Conservation (phyloP, 108 stramenopile genomes). For the Schizochytrium sp. region DNA sequence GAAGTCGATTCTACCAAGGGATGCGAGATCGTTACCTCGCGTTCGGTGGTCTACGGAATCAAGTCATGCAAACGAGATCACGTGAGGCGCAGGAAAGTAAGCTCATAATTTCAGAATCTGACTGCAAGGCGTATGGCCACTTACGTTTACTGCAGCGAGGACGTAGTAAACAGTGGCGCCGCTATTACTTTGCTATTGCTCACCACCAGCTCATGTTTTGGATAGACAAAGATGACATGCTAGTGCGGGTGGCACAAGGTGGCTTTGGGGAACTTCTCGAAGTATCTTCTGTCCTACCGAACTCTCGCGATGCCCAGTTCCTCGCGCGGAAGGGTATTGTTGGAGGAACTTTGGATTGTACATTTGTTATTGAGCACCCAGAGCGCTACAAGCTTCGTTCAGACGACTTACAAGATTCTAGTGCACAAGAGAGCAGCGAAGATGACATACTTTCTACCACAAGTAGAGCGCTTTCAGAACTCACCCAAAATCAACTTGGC, state of each 20-base stretch:
- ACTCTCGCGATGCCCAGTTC: conserved; percentile 19
- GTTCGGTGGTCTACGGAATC: background rate
- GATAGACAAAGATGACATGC: conserved; percentile 49
- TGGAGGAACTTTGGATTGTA: conserved; percentile 46
- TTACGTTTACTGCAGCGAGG: conserved; percentile 5
- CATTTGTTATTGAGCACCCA: conserved; percentile 8
- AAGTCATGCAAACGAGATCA: conserved; percentile 1
- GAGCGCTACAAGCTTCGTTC: conserved; percentile 33
- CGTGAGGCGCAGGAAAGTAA: conserved; percentile 52
- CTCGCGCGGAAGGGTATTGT: background rate
- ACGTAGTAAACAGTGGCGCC: conserved; percentile 22
- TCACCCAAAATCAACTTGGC: background rate
- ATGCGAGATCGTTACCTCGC: background rate
- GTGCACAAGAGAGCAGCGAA: background rate
- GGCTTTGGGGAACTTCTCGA: conserved; percentile 56
- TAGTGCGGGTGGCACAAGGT: conserved; percentile 17
- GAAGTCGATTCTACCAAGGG: background rate
- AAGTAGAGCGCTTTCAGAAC: background rate
- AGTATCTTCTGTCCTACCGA: background rate
- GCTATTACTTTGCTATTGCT: conserved; percentile 56
- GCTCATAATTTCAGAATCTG: conserved; percentile 39
- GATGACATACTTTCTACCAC: background rate
- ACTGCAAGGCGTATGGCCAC: conserved; percentile 57
- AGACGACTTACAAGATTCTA: background rate
- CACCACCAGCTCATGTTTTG: conserved; percentile 52